Conservation (phyloP, 768 basidiomycete genomes). For the Leucocoprinus leucothites region DNA sequence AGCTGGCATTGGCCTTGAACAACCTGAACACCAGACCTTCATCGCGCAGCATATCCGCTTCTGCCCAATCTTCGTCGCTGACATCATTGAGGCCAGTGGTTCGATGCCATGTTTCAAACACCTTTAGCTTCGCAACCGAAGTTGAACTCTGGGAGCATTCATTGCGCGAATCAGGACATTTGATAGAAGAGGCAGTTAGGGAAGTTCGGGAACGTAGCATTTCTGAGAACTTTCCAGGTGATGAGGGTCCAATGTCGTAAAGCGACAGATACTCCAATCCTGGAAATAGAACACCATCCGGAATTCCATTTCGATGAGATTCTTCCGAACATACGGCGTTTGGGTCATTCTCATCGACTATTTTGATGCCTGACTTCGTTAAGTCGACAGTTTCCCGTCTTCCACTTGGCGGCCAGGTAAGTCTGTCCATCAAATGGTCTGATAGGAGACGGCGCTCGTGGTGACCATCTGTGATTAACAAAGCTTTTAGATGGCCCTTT, state of each 20-base stretch:
- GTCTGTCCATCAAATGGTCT: not conserved
- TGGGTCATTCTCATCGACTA: not conserved
- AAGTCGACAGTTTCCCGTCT: not conserved
- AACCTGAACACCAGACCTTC: conserved; percentile 2
- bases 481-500: conserved; percentile 1
- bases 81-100: not conserved
- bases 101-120: conserved; percentile 9
- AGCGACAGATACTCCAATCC: conserved; percentile 4
- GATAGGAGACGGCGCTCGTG: not conserved
- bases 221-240: not conserved
- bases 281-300: not conserved
- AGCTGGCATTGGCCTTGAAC: not conserved
- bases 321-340: not conserved
- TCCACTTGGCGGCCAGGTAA: conserved; percentile 1
- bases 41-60: not conserved
- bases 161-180: too few relatives aligned
- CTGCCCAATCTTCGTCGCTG: not conserved
- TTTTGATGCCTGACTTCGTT: not conserved
- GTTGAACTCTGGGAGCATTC: not conserved
- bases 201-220: not conserved
- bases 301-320: not conserved
- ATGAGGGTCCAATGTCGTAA: conserved; percentile 3
- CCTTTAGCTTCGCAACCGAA: not conserved
- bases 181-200: too few relatives aligned
- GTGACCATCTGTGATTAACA: not conserved